Evolutionary conservation across 2,329 filamentous ascomycete species (phyloP).

Genomic region (Rutstroemia sydowiana): DNA sequence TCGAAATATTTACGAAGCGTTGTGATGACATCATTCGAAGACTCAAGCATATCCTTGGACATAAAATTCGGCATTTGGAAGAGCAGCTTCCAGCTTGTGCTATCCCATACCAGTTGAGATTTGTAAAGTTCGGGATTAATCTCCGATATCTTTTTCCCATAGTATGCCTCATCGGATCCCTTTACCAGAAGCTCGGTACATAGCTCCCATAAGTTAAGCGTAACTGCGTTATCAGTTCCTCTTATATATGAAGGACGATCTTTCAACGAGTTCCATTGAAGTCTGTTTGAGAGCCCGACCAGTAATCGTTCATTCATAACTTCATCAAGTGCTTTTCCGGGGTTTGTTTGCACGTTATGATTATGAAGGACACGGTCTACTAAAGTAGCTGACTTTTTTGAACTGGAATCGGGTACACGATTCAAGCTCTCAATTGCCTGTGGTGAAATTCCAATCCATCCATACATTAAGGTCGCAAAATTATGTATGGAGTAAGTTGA

Average conservation of each 20-base stretch:
- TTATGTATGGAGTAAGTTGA: background rate
- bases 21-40: background rate
- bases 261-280: background rate
- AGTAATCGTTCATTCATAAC: background rate
- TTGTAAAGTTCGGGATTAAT: background rate
- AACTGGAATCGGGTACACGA: background rate
- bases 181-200: background rate
- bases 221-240: background rate
- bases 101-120: background rate
- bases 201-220: background rate
- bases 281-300: background rate
- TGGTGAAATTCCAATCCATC: background rate
- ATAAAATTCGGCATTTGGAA: background rate
- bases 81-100: background rate
- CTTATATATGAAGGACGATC: background rate
- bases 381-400: background rate
- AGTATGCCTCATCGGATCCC: background rate
- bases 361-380: background rate
- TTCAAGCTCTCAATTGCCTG: background rate
- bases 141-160: background rate
- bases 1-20: background rate
- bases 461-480: background rate
- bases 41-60: background rate
- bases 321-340: background rate
- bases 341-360: background rate